Percentiles rank a stretch among this genome's conserved stretches.
These are phyloP conservation scores for Magnaporthiopsis incrustans DNA, from an alignment of 2,329 filamentous ascomycete species.

Conservation along the genomic window DNA sequence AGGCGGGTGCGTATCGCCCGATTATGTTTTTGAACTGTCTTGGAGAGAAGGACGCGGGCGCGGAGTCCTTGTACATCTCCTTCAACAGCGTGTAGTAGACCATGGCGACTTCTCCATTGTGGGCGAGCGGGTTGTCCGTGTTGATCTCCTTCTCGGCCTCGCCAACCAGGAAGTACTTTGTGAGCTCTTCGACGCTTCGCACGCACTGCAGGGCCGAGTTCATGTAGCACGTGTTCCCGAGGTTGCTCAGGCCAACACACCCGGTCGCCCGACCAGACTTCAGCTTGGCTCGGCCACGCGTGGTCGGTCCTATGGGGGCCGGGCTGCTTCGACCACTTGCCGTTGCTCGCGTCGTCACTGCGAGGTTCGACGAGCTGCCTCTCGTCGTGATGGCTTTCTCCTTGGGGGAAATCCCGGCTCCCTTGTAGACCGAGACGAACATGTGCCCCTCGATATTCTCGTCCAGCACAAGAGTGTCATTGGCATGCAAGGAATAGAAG, in stretches of 20 bases:
- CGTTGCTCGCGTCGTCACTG: conserved; percentile 26
- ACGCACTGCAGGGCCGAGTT: conserved; percentile 95
- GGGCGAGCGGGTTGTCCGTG: conserved; percentile 72
- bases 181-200: conserved; percentile 85
- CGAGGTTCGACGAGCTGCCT: conserved; percentile 24
- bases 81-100: conserved; percentile 70
- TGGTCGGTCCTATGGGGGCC: conserved; percentile 50
- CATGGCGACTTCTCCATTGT: conserved; percentile 79
- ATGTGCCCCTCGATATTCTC: conserved; percentile 57
- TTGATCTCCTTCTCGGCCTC: conserved; percentile 78
- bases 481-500: conserved; percentile 58
- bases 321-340: conserved; percentile 65
- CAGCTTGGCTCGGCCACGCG: conserved; percentile 62
- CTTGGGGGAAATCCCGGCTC: conserved; percentile 19
- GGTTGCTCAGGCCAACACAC: conserved; percentile 75
- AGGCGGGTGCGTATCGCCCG: conserved; percentile 72
- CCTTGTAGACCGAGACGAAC: conserved; percentile 45
- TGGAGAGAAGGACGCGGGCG: conserved; percentile 63
- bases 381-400: conserved; percentile 27
- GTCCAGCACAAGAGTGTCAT: conserved; percentile 76
- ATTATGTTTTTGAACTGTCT: conserved; percentile 76
- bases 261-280: conserved; percentile 65
- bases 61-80: conserved; percentile 66
- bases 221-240: conserved; percentile 99
- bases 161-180: conserved; percentile 76